A percentile compares a stretch with the other conserved stretches of the same genome.
phyloP scores from a whole-genome alignment of 2,329 filamentous ascomycete genomes.

The Rutstroemia sp. region DNA sequence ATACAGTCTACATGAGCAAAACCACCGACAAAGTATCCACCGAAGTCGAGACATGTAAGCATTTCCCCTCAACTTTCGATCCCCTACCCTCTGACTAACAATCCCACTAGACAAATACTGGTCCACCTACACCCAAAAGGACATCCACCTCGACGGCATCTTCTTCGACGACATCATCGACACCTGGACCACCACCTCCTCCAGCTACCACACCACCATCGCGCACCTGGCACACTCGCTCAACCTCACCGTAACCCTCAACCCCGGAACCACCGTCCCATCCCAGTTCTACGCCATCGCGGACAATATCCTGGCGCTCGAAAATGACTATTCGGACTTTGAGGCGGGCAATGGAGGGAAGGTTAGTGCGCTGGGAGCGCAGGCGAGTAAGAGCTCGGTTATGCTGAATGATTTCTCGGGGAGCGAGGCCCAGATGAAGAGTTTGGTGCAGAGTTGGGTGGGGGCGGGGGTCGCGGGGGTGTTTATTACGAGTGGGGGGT shows the following conservation, averaged over 20 bases:
- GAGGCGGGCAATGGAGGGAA: not conserved
- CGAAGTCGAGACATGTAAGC: slow-evolving; percentile 6
- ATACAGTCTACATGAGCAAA: not conserved
- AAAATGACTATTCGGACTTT: not conserved
- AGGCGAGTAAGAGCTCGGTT: not conserved
- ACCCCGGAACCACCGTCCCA: not conserved
- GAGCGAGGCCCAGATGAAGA: not conserved
- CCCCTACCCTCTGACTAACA: no score
- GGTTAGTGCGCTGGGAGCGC: not conserved
- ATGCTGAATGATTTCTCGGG: not conserved
- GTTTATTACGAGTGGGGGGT: not conserved
- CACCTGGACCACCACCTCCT: not conserved
- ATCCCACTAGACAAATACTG: slow-evolving; percentile 1
- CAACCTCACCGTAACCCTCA: slow-evolving; percentile 1
- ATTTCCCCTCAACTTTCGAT: no score
- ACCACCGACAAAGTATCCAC: not conserved
- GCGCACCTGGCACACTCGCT: not conserved
- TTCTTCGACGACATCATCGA: slow-evolving; percentile 6
- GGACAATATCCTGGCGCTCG: slow-evolving; percentile 1
- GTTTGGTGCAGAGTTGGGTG: not conserved
- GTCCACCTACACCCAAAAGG: not conserved
- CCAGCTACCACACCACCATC: not conserved
- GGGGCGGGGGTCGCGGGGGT: not conserved
- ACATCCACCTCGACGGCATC: not conserved
- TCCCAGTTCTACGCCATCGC: not conserved